Evolutionary conservation across 164 flowering plant genomes (phyloP).

Genomic region (Protea cynaroides): DNA sequence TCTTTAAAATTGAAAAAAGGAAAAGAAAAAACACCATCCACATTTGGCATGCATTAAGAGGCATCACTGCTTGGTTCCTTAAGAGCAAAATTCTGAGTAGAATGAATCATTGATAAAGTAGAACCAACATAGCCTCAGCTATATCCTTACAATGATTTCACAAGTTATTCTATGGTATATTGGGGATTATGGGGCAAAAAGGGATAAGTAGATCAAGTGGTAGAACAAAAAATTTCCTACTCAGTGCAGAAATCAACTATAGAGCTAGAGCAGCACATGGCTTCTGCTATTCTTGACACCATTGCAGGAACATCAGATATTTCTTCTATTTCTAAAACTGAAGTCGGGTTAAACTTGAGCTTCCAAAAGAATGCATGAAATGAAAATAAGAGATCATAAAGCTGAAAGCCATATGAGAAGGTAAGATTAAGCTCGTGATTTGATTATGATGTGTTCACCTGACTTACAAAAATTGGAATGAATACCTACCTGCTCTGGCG

Average conservation of each 20-base stretch:
- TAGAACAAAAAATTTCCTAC: constrained; percentile 24
- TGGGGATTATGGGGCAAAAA: constrained; percentile 54
- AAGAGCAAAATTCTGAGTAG: background rate
- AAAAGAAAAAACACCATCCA: no score
- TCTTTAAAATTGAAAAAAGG: no score
- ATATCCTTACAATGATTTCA: background rate
- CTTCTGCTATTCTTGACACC: constrained; percentile 44
- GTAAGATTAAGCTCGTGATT: constrained; percentile 18
- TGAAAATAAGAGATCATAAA: constrained; percentile 70
- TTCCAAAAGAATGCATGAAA: constrained; percentile 68
- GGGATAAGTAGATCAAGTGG: constrained; percentile 62
- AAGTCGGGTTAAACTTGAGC: constrained; percentile 48
- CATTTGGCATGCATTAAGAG: no score
- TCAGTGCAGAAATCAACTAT: constrained; percentile 22
- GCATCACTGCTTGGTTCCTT: background rate
- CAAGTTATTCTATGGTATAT: constrained; percentile 32
- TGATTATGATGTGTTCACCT: background rate
- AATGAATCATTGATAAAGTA: background rate
- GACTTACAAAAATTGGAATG: background rate
- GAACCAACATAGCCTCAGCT: background rate
- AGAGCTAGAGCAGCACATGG: constrained; percentile 31
- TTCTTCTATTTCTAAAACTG: constrained; percentile 24
- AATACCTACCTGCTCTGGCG: background rate
- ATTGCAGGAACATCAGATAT: constrained; percentile 43
- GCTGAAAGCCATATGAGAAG: constrained; percentile 44